phyloP scores from a whole-genome alignment of 2,329 filamentous ascomycete genomes.

The Zasmidium angulare region DNA sequence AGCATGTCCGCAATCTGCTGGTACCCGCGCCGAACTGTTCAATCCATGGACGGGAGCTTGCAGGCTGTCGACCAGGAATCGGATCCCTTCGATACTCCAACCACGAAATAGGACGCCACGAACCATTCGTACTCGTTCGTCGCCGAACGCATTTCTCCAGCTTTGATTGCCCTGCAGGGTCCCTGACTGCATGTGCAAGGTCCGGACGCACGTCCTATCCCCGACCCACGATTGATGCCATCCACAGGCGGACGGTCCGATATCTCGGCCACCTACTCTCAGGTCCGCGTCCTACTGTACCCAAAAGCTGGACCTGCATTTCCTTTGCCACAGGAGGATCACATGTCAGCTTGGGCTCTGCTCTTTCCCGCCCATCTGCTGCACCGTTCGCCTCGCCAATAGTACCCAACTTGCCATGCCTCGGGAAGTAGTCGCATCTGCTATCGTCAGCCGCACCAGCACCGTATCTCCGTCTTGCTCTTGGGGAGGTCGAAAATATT shows the following conservation, averaged over 20 bases:
- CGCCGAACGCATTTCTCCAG: neutral
- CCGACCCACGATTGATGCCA: neutral
- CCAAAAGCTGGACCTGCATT: neutral
- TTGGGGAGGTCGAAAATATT: no score
- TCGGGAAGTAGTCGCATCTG: no score
- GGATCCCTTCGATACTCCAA: neutral
- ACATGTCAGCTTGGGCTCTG: neutral
- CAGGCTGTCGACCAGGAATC: neutral
- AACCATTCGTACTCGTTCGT: neutral
- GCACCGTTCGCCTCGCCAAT: neutral
- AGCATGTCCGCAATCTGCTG: conserved; percentile 10
- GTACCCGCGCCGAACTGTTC: conserved; percentile 7
- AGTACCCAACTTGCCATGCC: no score
- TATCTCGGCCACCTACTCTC: neutral
- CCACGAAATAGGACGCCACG: neutral
- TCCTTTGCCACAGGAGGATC: neutral
- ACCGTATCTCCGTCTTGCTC: no score
- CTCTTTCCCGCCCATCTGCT: neutral
- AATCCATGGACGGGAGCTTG: neutral
- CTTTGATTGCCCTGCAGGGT: neutral
- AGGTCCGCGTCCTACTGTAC: neutral
- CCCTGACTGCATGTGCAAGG: neutral
- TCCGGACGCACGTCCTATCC: neutral
- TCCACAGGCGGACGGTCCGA: neutral
- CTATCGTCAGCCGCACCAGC: no score